Evolutionary conservation across 208 protist genomes (phyloP).

Genomic region (Crithidia expoeki): DNA sequence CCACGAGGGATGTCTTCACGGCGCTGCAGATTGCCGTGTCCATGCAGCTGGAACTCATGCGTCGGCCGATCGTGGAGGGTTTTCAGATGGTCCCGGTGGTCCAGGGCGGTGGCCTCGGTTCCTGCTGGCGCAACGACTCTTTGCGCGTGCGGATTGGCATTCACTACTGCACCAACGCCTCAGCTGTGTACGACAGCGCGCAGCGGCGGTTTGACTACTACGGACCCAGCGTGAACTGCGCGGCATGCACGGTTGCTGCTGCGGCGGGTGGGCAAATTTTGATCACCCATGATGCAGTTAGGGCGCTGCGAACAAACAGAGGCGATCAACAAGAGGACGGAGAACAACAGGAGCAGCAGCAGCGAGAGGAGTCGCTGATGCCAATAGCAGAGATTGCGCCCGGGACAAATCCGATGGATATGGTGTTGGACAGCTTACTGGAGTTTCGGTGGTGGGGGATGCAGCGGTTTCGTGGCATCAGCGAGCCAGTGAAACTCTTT

Average conservation of each 20-base stretch:
- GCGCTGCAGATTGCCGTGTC: conserved; percentile 45
- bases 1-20: conserved; percentile 33
- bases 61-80: conserved; percentile 1
- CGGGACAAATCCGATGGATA: conserved; percentile 3
- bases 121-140: conserved; percentile 22
- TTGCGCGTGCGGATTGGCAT: conserved; percentile 51
- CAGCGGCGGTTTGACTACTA: too few relatives aligned
- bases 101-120: conserved; percentile 32
- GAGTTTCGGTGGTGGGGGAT: conserved; percentile 11
- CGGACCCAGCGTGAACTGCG: too few relatives aligned
- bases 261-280: conserved; percentile 25
- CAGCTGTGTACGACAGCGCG: too few relatives aligned
- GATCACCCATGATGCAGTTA: not conserved
- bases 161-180: conserved; percentile 48
- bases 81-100: conserved; percentile 26
- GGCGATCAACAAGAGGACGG: not conserved
- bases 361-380: not conserved
- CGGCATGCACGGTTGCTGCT: conserved; percentile 32
- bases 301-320: not conserved
- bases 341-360: too few relatives aligned
- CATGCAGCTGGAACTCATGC: conserved; percentile 48
- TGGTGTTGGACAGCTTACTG: conserved; percentile 4
- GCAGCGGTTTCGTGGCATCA: conserved; percentile 8
- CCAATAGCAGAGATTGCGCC: conserved; percentile 13
- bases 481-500: not conserved